Evolutionary conservation across 768 basidiomycete genomes (phyloP).

Genomic region (Mycena polygramma): DNA sequence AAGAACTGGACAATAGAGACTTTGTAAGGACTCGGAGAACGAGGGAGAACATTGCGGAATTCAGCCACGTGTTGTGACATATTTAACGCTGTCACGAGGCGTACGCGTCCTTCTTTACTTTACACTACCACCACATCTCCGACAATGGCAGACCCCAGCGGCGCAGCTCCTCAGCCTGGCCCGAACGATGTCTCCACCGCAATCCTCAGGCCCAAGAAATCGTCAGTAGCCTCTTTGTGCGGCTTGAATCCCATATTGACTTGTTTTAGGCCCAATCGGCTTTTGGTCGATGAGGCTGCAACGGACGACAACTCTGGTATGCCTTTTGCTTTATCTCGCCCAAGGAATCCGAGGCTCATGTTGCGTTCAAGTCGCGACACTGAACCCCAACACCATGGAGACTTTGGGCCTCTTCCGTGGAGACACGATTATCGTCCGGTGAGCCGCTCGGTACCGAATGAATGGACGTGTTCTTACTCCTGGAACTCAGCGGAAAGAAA

Average conservation of each 20-base stretch:
- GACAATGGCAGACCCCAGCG: constrained; percentile 84
- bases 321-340: constrained; percentile 32
- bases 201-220: constrained; percentile 97
- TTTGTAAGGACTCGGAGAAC: constrained; percentile 1
- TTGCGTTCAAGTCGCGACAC: constrained; percentile 78
- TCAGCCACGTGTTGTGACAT: constrained; percentile 4
- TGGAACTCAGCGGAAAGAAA: constrained; percentile 86
- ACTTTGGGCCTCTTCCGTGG: constrained; percentile 92
- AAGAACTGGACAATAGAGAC: background rate
- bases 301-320: constrained; percentile 96
- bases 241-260: constrained; percentile 36
- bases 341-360: constrained; percentile 33
- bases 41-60: background rate
- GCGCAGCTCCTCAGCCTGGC: constrained; percentile 85
- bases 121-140: constrained; percentile 20
- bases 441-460: constrained; percentile 37
- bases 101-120: constrained; percentile 52
- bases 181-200: constrained; percentile 94
- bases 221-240: constrained; percentile 68
- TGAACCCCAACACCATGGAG: constrained; percentile 98
- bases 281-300: constrained; percentile 95
- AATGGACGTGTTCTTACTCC: constrained; percentile 2
- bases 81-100: constrained; percentile 42
- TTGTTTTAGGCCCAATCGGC: constrained; percentile 86
- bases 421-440: constrained; percentile 96